Conservation (phyloP, 768 basidiomycete genomes). For the Kondoa malvinella region DNA sequence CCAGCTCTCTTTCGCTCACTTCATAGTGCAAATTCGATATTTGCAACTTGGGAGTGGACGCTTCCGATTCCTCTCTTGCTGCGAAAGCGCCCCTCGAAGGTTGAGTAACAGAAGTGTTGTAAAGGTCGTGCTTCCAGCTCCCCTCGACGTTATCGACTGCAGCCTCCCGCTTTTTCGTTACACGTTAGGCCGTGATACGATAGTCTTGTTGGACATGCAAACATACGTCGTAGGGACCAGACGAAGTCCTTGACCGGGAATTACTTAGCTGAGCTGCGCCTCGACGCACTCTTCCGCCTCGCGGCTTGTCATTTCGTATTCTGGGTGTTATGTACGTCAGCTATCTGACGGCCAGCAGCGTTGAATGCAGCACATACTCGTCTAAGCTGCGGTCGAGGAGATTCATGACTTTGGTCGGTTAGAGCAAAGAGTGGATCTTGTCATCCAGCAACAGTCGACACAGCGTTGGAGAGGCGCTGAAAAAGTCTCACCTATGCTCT, state of each 20-base stretch:
- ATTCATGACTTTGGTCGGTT: not conserved
- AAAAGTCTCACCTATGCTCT: too few relatives aligned
- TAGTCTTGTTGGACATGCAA: not conserved
- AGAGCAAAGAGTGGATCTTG: not conserved
- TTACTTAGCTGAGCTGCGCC: too few relatives aligned
- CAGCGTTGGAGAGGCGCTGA: too few relatives aligned
- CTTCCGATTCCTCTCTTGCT: not conserved
- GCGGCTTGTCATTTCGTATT: too few relatives aligned
- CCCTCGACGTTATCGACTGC: not conserved
- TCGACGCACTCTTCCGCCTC: too few relatives aligned
- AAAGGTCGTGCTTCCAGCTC: not conserved
- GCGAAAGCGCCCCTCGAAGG: not conserved
- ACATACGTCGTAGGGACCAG: not conserved
- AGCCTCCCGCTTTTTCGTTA: not conserved
- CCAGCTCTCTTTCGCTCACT: slow-evolving; percentile 26
- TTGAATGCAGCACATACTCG: not conserved
- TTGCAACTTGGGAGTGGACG: slow-evolving; percentile 14
- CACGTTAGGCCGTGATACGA: not conserved
- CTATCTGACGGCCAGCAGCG: too few relatives aligned
- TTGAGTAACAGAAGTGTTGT: not conserved
- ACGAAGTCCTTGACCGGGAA: not conserved
- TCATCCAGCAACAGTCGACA: not conserved
- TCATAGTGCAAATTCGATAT: slow-evolving; percentile 28
- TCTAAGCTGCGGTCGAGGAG: not conserved
- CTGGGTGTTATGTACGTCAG: too few relatives aligned